These are phyloP conservation scores for Hypoxylon sp. DNA, from an alignment of 2,329 filamentous ascomycete genomes.

Conservation along the genomic window DNA sequence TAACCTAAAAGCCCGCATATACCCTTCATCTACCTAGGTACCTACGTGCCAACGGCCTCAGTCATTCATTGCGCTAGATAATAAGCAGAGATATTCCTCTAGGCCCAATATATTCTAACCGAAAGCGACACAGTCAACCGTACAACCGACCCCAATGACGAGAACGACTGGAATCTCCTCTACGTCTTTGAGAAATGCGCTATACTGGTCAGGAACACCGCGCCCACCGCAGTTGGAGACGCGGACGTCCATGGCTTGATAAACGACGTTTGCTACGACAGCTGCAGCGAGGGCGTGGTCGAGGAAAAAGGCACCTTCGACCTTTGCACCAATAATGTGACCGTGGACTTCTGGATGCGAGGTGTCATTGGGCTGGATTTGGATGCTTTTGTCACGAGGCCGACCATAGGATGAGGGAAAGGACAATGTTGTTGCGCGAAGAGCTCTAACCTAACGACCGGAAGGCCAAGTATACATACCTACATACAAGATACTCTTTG, in stretches of 20 bases:
- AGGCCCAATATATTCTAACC: neutral
- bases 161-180: slow-evolving; percentile 38
- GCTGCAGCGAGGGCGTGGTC: slow-evolving; percentile 14
- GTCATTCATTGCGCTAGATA: neutral
- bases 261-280: slow-evolving; percentile 22
- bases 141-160: slow-evolving; percentile 17
- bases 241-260: slow-evolving; percentile 39
- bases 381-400: neutral
- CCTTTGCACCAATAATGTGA: slow-evolving; percentile 21
- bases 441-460: too few species aligned
- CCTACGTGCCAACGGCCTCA: too few species aligned
- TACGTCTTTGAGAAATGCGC: slow-evolving; percentile 25
- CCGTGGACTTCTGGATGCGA: slow-evolving; percentile 44
- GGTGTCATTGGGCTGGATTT: slow-evolving; percentile 1
- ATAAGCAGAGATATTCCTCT: neutral
- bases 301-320: slow-evolving; percentile 36
- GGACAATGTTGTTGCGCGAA: too few species aligned
- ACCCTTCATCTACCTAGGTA: too few species aligned
- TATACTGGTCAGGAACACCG: slow-evolving; percentile 35
- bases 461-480: too few species aligned
- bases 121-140: neutral
- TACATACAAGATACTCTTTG: too few species aligned
- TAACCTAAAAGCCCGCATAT: too few species aligned
- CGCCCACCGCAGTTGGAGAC: slow-evolving; percentile 36
- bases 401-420: too few species aligned